phyloP scores from a whole-genome alignment of 495 filamentous ascomycete genomes.

The Lophium mytilinum region DNA sequence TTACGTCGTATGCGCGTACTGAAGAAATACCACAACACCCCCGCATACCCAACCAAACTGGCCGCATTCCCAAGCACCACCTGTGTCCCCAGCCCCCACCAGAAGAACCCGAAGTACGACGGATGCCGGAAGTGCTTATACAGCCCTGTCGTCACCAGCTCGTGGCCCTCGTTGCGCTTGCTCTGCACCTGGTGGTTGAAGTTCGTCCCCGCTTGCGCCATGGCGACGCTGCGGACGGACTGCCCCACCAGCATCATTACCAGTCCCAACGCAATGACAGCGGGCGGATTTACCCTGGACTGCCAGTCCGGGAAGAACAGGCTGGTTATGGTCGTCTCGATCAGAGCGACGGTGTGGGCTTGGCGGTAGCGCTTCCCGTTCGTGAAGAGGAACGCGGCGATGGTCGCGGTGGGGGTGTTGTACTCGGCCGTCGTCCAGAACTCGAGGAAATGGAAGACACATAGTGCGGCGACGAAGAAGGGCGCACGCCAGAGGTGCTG shows the following conservation, averaged over 20 bases:
- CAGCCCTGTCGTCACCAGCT: slow-evolving; percentile 67
- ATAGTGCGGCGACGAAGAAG: slow-evolving; percentile 68
- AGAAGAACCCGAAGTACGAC: slow-evolving; percentile 95
- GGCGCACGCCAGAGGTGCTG: slow-evolving; percentile 70
- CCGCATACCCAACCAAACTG: slow-evolving; percentile 63
- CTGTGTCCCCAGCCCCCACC: slow-evolving; percentile 95
- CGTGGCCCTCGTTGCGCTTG: slow-evolving; percentile 56
- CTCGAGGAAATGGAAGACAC: slow-evolving; percentile 91
- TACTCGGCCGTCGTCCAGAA: slow-evolving; percentile 79
- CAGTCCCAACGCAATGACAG: slow-evolving; percentile 45
- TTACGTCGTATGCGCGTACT: slow-evolving; percentile 55
- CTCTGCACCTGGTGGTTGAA: slow-evolving; percentile 86
- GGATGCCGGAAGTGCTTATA: slow-evolving; percentile 68
- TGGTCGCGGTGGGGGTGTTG: slow-evolving; percentile 64
- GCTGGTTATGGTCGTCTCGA: slow-evolving; percentile 60
- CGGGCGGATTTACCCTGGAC: slow-evolving; percentile 30
- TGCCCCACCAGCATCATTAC: slow-evolving; percentile 64
- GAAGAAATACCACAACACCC: slow-evolving; percentile 83
- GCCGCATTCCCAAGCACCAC: slow-evolving; percentile 76
- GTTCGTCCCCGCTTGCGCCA: slow-evolving; percentile 80
- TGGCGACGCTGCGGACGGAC: slow-evolving; percentile 62
- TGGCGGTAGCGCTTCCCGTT: slow-evolving; percentile 82
- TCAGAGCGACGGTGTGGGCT: slow-evolving; percentile 63
- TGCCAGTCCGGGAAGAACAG: slow-evolving; percentile 47
- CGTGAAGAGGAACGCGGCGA: slow-evolving; percentile 70